Base-by-base conservation (phyloP, 192 early-diverging fungal genomes). In the Umbelopsis vinacea region DNA sequence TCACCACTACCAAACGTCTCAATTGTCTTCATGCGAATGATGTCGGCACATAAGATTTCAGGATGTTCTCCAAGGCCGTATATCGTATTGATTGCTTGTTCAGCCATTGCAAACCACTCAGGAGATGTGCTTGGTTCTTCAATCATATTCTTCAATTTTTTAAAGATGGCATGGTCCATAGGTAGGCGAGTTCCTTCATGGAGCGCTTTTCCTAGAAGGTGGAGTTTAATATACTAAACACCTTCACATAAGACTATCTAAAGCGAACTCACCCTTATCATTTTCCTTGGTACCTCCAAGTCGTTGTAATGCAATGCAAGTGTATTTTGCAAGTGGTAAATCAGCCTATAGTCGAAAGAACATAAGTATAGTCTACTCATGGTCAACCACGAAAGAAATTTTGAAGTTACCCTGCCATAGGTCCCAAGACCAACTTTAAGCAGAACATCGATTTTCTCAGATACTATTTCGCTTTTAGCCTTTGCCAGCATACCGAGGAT, bases 71-170 rank as follows among this genome's bases (percentile, higher is more conserved):
- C 87, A 46, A 99, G 82, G 2, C 89, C 69, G 73, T 96, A 97
- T 21, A 99, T 94, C 6, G 96, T 89, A 74, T 98, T 98, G 35
- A 99, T 82, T 6, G 92, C 96, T 73, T 99, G 95, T 77, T 99
- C 95, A 2, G 94, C 90, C 22, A 97, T 88, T 9, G 21, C 19
- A 67, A 84, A 85, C 87, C 89, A 90, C 55, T 90, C 81, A 46
- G 72, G 74, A 17, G 84, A 86, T 14, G 45, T 76, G 26, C 75
- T 83, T 5, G 80, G 81, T 43, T 68, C 66, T 68, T 86, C 83
- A 24, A 90, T 79, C 46, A 90, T 73, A 23, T 77, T 71, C 43
- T 77, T 70, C 14, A 89, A 47, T 46, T 78, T 79, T 53, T 60
- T 46, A 72, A 90, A 88, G 23, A 91, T 86, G 9, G 85, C 82